Base-by-base conservation (phyloP, 805 yeast genomes). In the Hanseniaspora thailandica region DNA sequence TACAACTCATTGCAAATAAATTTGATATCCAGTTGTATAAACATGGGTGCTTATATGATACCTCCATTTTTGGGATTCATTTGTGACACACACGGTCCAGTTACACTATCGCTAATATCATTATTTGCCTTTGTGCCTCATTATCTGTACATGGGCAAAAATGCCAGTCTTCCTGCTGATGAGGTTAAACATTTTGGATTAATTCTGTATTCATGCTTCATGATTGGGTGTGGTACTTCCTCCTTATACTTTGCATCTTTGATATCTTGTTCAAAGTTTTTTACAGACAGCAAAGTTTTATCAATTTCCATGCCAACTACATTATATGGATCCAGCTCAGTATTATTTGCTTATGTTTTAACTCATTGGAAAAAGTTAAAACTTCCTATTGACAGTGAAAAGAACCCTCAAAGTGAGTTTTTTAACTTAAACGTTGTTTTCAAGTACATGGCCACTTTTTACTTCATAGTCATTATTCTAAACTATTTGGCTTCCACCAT, bases 281-380 rank as follows among this genome's bases (percentile, higher is more conserved):
- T 80, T 62, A 94, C 95, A 0, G 71, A 77, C 38, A 73, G 74
- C 46, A 85, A 86, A 55, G 83, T 95, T 2, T 66, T 90, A 53
- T 84, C 95, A 31, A 86, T 90, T 43, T 83, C 94, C 51, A 75
- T 84, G 44, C 98, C 98, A 0, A 89, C 90, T 2, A 78, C 95
- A 0, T 83, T 83, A 57, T 89, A 84, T 65, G 98, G 97, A 1
- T 62, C 87, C 30, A 83, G 95, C 5, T 77, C 95, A 1, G 70
- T 93, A 4, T 23, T 48, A 53, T 66, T 89, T 46, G 83, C 85
- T 3, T 76, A 95, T 0, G 88, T 81, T 63, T 62, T 77, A 44
- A 66, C 77, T 63, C 76, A 73, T 55, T 50, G 54, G 44, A 28
- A 33, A 25, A 50, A 50, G 20, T 35, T 50, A 4, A 50, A 17